Percentiles rank a stretch among this genome's conserved stretches.
phyloP scores from a whole-genome alignment of 495 filamentous ascomycete species.

The Bathelium albidoporum region DNA sequence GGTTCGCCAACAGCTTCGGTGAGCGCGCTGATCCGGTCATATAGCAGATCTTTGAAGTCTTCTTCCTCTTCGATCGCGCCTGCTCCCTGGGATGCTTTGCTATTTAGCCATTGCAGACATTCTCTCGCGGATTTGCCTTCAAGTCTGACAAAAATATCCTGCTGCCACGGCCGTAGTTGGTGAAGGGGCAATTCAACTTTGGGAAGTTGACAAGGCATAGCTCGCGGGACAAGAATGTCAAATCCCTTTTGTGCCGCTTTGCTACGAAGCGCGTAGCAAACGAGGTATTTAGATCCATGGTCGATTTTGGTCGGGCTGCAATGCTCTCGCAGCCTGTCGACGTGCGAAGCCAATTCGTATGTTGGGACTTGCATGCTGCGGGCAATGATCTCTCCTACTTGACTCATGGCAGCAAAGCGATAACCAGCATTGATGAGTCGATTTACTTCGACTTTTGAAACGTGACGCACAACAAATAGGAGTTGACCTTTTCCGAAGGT shows the following conservation, averaged over 20 bases:
- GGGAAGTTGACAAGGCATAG: slow-evolving; percentile 57
- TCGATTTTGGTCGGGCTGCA: not conserved
- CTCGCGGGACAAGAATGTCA: slow-evolving; percentile 61
- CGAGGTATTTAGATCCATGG: slow-evolving; percentile 48
- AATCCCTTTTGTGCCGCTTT: slow-evolving; percentile 53
- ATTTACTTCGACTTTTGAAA: slow-evolving; percentile 46
- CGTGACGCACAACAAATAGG: slow-evolving; percentile 66
- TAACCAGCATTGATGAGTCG: slow-evolving; percentile 63
- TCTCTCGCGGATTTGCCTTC: slow-evolving; percentile 31
- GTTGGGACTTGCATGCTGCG: slow-evolving; percentile 60
- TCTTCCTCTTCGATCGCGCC: slow-evolving; percentile 19
- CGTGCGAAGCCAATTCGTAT: slow-evolving; percentile 40
- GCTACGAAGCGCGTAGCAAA: slow-evolving; percentile 63
- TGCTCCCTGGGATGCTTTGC: slow-evolving; percentile 25
- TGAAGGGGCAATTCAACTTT: slow-evolving; percentile 48
- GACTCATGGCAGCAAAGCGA: slow-evolving; percentile 58
- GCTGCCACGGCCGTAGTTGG: slow-evolving; percentile 47
- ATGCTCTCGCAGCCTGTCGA: slow-evolving; percentile 44
- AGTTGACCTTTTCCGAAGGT: slow-evolving; percentile 57
- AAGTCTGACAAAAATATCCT: not conserved
- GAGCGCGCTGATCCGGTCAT: slow-evolving; percentile 35
- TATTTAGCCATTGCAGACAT: slow-evolving; percentile 40
- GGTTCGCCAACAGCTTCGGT: slow-evolving; percentile 35
- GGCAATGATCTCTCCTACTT: slow-evolving; percentile 58
- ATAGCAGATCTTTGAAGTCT: slow-evolving; percentile 36